phyloP scores from a whole-genome alignment of 805 yeast genomes.

The Vanderwaltozyma verrucispora region DNA sequence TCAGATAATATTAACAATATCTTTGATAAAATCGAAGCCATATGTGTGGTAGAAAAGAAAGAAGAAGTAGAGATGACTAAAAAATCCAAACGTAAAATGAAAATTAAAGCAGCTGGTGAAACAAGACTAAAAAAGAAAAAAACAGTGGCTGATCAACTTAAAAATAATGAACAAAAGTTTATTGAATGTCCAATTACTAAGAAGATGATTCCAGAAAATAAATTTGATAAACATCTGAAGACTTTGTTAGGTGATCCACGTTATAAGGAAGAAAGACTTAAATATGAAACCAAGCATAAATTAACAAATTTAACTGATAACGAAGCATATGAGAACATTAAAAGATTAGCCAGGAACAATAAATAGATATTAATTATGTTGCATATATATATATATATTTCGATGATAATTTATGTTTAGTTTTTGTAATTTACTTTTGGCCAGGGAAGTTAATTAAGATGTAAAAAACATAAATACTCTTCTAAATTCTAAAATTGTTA shows the following conservation, averaged over 20 bases:
- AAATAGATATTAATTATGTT: background rate
- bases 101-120: slow-evolving; percentile 62
- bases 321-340: slow-evolving; percentile 54
- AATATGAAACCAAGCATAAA: slow-evolving; percentile 47
- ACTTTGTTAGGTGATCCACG: slow-evolving; percentile 67
- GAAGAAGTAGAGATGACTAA: slow-evolving; percentile 28
- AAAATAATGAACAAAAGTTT: slow-evolving; percentile 5
- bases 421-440: too few relatives aligned
- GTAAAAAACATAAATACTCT: too few relatives aligned
- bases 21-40: slow-evolving; percentile 1
- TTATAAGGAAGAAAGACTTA: slow-evolving; percentile 55
- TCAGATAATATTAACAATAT: slow-evolving; percentile 1
- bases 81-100: slow-evolving; percentile 30
- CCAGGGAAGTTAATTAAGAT: too few relatives aligned
- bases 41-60: background rate
- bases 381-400: background rate
- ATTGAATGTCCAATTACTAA: slow-evolving; percentile 77
- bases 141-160: background rate
- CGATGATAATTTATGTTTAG: too few relatives aligned
- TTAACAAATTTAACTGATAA: slow-evolving; percentile 40
- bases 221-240: slow-evolving; percentile 63
- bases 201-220: slow-evolving; percentile 53
- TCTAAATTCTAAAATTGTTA: too few relatives aligned
- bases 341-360: slow-evolving; percentile 30
- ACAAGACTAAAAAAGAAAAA: slow-evolving; percentile 35